These are phyloP conservation scores for Kwoniella heveanensis DNA, from an alignment of 768 basidiomycete genomes.

Conservation along the genomic window DNA sequence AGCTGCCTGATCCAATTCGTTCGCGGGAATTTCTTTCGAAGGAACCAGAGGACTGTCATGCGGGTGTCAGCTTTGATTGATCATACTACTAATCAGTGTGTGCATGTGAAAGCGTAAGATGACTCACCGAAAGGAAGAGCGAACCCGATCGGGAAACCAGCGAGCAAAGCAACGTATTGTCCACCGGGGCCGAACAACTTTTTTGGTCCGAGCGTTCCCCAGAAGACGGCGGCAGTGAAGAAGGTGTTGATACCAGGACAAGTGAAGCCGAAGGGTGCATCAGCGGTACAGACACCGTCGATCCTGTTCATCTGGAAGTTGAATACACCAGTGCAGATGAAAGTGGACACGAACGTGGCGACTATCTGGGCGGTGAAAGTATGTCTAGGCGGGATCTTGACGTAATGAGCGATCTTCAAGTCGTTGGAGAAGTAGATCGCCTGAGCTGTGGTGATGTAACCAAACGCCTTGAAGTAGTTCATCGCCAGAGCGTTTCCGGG, in stretches of 20 bases:
- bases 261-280: conserved; percentile 55
- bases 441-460: conserved; percentile 66
- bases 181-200: conserved; percentile 56
- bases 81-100: no score
- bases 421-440: conserved; percentile 70
- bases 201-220: conserved; percentile 57
- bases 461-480: conserved; percentile 61
- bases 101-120: no score
- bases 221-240: conserved; percentile 58
- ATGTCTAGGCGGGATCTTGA: conserved; percentile 81
- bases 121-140: conserved; percentile 65
- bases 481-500: conserved; percentile 56
- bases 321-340: conserved; percentile 54
- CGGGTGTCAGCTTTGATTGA: background rate
- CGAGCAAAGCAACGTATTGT: conserved; percentile 63
- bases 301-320: conserved; percentile 57
- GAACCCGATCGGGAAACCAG: conserved; percentile 79
- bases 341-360: conserved; percentile 55
- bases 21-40: conserved; percentile 28
- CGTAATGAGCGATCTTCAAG: conserved; percentile 67
- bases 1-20: conserved; percentile 29
- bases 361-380: conserved; percentile 66
- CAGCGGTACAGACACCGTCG: conserved; percentile 59
- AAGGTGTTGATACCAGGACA: conserved; percentile 58
- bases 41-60: conserved; percentile 17